Percentiles rank a stretch among this genome's conserved stretches.
Evolutionary conservation across 2,329 filamentous ascomycete genomes (phyloP).

Genomic region (Claviceps sp.): DNA sequence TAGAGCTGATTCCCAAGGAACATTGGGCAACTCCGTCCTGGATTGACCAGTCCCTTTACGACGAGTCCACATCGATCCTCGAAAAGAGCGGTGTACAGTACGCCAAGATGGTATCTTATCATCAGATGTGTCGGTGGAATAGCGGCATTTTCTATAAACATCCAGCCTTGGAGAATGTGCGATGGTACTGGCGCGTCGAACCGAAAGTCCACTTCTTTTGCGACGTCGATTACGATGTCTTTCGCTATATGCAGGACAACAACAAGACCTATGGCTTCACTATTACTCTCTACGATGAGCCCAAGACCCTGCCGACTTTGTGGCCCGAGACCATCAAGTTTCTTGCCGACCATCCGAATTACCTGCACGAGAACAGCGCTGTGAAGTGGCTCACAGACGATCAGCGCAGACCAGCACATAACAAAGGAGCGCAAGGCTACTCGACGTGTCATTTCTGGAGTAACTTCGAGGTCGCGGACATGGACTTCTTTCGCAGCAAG

Average conservation of each 20-base stretch:
- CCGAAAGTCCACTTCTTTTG: slow-evolving; percentile 99
- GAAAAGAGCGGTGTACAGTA: slow-evolving; percentile 83
- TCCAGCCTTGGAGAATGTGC: slow-evolving; percentile 64
- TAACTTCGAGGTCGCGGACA: slow-evolving; percentile 92
- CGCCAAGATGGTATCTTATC: slow-evolving; percentile 76
- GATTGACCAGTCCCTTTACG: slow-evolving; percentile 80
- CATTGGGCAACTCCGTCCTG: slow-evolving; percentile 88
- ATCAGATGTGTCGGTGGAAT: slow-evolving; percentile 99
- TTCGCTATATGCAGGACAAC: slow-evolving; percentile 93
- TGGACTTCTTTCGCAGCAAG: slow-evolving; percentile 84
- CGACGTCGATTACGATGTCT: slow-evolving; percentile 95
- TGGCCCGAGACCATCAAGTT: slow-evolving; percentile 97
- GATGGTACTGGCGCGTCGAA: slow-evolving; percentile 98
- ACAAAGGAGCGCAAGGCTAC: slow-evolving; percentile 74
- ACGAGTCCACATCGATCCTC: slow-evolving; percentile 72
- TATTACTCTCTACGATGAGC: slow-evolving; percentile 89
- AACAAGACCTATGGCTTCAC: slow-evolving; percentile 99
- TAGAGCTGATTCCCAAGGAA: slow-evolving; percentile 81
- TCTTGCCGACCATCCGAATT: slow-evolving; percentile 67
- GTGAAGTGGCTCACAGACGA: slow-evolving; percentile 78
- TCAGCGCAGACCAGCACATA: slow-evolving; percentile 62
- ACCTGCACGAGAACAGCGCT: slow-evolving; percentile 73
- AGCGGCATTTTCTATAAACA: slow-evolving; percentile 97
- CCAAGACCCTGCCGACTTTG: slow-evolving; percentile 69
- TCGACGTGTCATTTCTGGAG: slow-evolving; percentile 99